phyloP scores from a whole-genome alignment of 306 rosid species.

The Lathyrus sativus region DNA sequence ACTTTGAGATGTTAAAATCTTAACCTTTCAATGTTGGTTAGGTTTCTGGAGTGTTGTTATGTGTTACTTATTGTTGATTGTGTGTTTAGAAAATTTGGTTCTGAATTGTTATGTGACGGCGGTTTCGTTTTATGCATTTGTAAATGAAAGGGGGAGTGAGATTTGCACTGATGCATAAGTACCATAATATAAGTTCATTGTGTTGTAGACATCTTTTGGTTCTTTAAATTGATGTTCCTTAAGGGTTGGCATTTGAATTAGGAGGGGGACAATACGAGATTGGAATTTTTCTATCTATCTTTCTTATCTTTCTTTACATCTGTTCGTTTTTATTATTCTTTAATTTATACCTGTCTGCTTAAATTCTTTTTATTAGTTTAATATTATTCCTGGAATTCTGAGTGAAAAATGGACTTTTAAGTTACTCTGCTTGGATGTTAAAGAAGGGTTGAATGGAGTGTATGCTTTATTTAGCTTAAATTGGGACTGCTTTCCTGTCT shows the following conservation, averaged over 20 bases:
- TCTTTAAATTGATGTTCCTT: neutral
- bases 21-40: neutral
- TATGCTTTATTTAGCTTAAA: neutral
- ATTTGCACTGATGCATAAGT: neutral
- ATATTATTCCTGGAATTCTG: neutral
- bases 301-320: too few species aligned
- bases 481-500: neutral
- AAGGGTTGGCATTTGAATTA: conserved; percentile 13
- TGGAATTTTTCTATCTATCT: neutral
- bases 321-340: neutral
- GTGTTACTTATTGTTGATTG: neutral
- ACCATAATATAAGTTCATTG: neutral
- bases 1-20: conserved; percentile 14
- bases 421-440: conserved; percentile 2
- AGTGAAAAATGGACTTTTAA: neutral
- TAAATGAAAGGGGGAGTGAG: neutral
- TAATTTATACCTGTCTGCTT: neutral
- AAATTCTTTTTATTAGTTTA: neutral
- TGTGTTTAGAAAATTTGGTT: neutral
- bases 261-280: neutral
- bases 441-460: conserved; percentile 1
- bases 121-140: neutral
- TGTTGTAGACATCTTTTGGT: neutral
- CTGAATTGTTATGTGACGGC: neutral
- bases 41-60: conserved; percentile 8